Evolutionary conservation across 2,329 filamentous ascomycete genomes (phyloP).

Genomic region (Paecilomyces fulvus): DNA sequence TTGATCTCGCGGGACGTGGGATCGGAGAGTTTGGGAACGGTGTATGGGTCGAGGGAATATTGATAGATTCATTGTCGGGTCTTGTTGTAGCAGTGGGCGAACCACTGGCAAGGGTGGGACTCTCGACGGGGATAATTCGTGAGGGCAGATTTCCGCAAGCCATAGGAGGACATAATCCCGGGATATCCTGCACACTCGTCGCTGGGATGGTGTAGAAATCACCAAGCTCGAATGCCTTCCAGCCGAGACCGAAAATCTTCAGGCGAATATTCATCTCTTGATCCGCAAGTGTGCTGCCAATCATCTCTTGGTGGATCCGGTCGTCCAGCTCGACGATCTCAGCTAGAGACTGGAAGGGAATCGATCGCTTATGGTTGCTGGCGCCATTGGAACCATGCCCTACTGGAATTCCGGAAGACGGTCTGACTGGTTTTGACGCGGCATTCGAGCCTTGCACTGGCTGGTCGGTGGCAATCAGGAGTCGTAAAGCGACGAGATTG

Average conservation of each 20-base stretch:
- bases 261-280: conserved; percentile 22
- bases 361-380: not conserved
- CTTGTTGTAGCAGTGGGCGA: not conserved
- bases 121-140: not conserved
- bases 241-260: conserved; percentile 30
- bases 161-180: not conserved
- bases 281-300: conserved; percentile 24
- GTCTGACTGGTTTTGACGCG: conserved; percentile 3
- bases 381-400: not conserved
- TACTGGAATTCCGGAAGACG: not conserved
- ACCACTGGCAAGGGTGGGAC: not conserved
- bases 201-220: conserved; percentile 27
- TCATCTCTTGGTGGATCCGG: conserved; percentile 19
- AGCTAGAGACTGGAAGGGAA: conserved; percentile 17
- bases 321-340: conserved; percentile 33
- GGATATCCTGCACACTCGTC: not conserved
- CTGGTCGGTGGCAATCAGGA: conserved; percentile 27
- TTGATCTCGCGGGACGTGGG: not conserved
- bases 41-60: not conserved
- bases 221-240: conserved; percentile 30
- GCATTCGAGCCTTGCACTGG: conserved; percentile 2
- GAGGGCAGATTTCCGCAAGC: not conserved
- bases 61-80: not conserved
- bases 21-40: not conserved
- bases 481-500: conserved; percentile 31